phyloP scores from a whole-genome alignment of 139 green algal species.

The Nannochloris sp. region DNA sequence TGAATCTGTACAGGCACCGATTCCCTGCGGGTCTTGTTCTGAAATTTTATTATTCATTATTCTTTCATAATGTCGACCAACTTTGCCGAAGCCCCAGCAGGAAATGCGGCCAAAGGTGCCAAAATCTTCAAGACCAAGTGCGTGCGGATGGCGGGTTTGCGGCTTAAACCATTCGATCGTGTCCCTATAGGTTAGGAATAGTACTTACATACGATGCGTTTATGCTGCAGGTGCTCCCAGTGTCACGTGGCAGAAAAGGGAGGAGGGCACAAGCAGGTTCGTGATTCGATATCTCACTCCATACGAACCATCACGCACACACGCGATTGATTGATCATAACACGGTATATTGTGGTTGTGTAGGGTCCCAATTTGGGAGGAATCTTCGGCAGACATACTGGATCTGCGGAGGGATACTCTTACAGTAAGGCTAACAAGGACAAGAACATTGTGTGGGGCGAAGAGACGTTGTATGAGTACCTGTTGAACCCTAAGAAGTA shows the following conservation, averaged over 20 bases:
- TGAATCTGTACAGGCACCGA: too few relatives aligned
- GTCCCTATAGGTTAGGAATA: too few relatives aligned
- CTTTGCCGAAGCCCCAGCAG: conserved; percentile 55
- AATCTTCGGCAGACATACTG: conserved; percentile 83
- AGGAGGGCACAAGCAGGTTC: conserved; percentile 92
- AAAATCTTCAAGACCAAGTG: conserved; percentile 99
- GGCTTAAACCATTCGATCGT: too few relatives aligned
- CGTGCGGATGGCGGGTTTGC: background rate
- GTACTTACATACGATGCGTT: background rate
- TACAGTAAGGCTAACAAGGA: conserved; percentile 98
- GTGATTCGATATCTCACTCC: background rate
- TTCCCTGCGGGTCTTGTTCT: too few relatives aligned
- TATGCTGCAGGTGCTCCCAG: conserved; percentile 51
- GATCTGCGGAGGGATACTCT: conserved; percentile 67
- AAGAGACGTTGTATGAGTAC: conserved; percentile 92
- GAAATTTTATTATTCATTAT: too few relatives aligned
- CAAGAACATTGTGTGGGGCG: conserved; percentile 73
- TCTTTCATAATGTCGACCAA: conserved; percentile 32
- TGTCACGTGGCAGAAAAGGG: conserved; percentile 91
- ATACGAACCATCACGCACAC: background rate
- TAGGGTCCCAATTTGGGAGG: conserved; percentile 94
- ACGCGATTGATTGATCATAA: background rate
- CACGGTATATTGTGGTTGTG: background rate
- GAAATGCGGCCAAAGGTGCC: conserved; percentile 56
- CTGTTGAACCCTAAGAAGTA: conserved; percentile 98